Base-by-base conservation (phyloP, 2,329 filamentous ascomycete species). In the Fusarium marasasianum region DNA sequence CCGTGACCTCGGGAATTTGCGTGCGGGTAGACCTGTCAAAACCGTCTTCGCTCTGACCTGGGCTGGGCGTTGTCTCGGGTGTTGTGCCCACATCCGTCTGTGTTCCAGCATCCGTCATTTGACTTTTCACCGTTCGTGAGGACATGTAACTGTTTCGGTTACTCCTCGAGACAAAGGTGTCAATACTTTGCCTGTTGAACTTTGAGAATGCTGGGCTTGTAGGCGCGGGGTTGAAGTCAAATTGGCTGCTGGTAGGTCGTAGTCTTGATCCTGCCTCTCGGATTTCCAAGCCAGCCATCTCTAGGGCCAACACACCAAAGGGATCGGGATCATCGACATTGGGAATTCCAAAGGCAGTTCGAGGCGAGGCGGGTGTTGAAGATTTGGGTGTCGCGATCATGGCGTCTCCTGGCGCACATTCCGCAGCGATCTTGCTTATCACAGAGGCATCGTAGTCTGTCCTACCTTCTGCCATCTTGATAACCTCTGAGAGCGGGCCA, bases 241-340 rank as follows among this genome's bases (percentile, higher is more conserved):
- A 97, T 75, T 93, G 90, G 66, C 92, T 94, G 84, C 92, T 94
- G 31, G 89, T 87, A 6, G 95, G 94, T 63, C 94, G 87, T 61
- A 90, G 86, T 12, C 78, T 79, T 56, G 91, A 90, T 40, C 94
- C 95, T n/a, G 95, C 95, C 84, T 98, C 95, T 59, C 93, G 90
- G 74, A 98, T 96, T 77, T 96, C 94, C 63, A 98, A 85, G 6
- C 96, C 96, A 69, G 95, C 93, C 85, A 94, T 92, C 80, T 98
- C 94, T n/a, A 98, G 84, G 13, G 96, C 95, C 73, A 95, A 89
- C 33, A 98, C 93, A 31, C 96, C 96, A 79, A 94, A 98, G 1
- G 96, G 96, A 80, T 98, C 96, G 1, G 95, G 95, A 77, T 98
- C 96, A 62, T 95, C 91, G 8, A 86, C 83, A 72, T 92, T 91